These are phyloP conservation scores for Solanum paucissectum DNA, from an alignment of 257 asterid species.

Conservation along the genomic window DNA sequence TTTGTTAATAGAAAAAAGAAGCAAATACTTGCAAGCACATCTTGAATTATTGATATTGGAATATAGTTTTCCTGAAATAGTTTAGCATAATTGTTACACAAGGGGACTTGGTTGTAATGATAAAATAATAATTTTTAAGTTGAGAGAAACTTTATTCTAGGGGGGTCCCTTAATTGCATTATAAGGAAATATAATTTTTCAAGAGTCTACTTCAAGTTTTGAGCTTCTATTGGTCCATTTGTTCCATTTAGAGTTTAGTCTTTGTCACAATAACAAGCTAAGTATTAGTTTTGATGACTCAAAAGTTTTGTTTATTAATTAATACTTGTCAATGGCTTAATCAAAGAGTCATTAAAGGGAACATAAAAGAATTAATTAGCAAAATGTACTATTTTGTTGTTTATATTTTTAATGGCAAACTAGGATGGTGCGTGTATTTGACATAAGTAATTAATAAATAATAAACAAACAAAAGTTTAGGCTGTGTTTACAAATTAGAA, in stretches of 20 bases:
- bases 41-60: neutral
- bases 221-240: slow-evolving; percentile 23
- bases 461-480: neutral
- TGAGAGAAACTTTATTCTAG: neutral
- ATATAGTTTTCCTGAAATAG: neutral
- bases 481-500: neutral
- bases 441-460: neutral
- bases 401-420: neutral
- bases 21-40: neutral
- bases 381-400: neutral
- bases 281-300: neutral
- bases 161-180: slow-evolving; percentile 12
- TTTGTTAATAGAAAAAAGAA: neutral
- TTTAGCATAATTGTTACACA: neutral
- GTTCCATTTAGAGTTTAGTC: neutral
- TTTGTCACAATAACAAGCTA: neutral
- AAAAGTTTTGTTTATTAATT: neutral
- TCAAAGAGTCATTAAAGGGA: neutral
- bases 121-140: neutral
- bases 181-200: slow-evolving; percentile 16
- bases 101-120: neutral
- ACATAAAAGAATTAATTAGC: neutral
- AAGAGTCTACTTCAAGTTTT: slow-evolving; percentile 23
- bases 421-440: neutral
- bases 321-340: neutral